These are phyloP conservation scores for Beauveria rudraprayagi DNA, from an alignment of 2,329 filamentous ascomycete species.

Conservation along the genomic window DNA sequence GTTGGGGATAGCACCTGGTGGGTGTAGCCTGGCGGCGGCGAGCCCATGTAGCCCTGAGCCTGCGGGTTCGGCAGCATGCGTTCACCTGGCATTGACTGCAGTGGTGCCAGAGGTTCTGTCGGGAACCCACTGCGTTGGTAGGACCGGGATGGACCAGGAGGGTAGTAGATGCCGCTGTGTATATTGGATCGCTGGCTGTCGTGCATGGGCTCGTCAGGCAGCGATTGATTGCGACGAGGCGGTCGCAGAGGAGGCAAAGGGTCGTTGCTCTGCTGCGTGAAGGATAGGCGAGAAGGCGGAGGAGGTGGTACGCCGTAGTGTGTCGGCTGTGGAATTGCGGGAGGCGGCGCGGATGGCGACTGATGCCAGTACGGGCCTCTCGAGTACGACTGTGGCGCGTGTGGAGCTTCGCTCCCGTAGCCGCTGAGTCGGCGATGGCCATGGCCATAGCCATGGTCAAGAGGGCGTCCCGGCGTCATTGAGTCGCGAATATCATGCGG, in stretches of 20 bases:
- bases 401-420: conserved; percentile 21
- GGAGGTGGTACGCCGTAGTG: conserved; percentile 17
- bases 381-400: conserved; percentile 19
- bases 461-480: conserved; percentile 20
- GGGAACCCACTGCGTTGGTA: conserved; percentile 26
- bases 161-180: conserved; percentile 25
- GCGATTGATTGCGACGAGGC: conserved; percentile 26
- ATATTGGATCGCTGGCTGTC: conserved; percentile 22
- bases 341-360: conserved; percentile 19
- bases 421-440: conserved; percentile 24
- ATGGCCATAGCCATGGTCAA: conserved; percentile 24
- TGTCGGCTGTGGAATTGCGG: conserved; percentile 17
- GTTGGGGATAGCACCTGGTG: conserved; percentile 29
- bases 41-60: conserved; percentile 25
- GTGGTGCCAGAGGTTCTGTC: conserved; percentile 22
- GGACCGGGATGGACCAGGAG: conserved; percentile 20
- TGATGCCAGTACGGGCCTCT: conserved; percentile 28
- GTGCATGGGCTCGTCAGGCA: conserved; percentile 25
- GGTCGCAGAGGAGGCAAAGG: conserved; percentile 32
- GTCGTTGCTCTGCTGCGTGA: conserved; percentile 29
- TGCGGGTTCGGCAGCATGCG: conserved; percentile 28
- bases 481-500: conserved; percentile 23
- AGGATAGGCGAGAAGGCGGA: conserved; percentile 24
- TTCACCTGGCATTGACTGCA: conserved; percentile 24
- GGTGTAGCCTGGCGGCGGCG: conserved; percentile 25